Conservation (phyloP, 305 asterid species). For the Lippia alba region DNA sequence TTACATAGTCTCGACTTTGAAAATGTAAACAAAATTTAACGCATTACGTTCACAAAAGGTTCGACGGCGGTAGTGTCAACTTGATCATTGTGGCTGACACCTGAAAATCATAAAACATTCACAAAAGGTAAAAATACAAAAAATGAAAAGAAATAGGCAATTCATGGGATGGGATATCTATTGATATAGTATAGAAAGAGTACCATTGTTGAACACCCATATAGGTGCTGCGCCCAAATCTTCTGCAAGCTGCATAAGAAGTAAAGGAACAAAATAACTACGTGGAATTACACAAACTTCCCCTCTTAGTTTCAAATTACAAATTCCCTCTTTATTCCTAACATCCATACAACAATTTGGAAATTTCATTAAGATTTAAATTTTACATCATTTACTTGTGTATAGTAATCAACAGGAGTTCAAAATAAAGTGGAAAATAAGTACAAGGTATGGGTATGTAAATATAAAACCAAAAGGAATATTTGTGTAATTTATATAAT, state of each 20-base stretch:
- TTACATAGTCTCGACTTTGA: not conserved
- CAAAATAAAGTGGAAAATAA: too few species aligned
- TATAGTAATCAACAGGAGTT: too few species aligned
- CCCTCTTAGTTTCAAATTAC: too few species aligned
- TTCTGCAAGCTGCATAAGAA: slow-evolving; percentile 81
- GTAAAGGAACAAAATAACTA: not conserved
- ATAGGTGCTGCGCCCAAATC: slow-evolving; percentile 85
- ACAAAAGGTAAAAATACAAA: slow-evolving; percentile 12
- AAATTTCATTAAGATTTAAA: too few species aligned
- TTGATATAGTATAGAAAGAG: not conserved
- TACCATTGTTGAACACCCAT: slow-evolving; percentile 99
- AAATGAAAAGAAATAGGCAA: not conserved
- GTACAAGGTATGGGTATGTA: too few species aligned
- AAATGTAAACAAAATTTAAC: not conserved
- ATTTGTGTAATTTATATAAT: too few species aligned
- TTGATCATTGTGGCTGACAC: slow-evolving; percentile 89
- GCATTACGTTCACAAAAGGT: slow-evolving; percentile 77
- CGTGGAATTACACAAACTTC: too few species aligned
- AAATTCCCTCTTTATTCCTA: too few species aligned
- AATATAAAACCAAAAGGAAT: too few species aligned
- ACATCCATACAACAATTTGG: too few species aligned
- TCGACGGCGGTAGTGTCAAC: slow-evolving; percentile 68
- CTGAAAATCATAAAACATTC: slow-evolving; percentile 49
- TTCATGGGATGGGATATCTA: slow-evolving; percentile 11
- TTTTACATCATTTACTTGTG: too few species aligned